These are phyloP conservation scores for Talaromyces islandicus DNA, from an alignment of 2,329 filamentous ascomycete species.

Conservation along the genomic window DNA sequence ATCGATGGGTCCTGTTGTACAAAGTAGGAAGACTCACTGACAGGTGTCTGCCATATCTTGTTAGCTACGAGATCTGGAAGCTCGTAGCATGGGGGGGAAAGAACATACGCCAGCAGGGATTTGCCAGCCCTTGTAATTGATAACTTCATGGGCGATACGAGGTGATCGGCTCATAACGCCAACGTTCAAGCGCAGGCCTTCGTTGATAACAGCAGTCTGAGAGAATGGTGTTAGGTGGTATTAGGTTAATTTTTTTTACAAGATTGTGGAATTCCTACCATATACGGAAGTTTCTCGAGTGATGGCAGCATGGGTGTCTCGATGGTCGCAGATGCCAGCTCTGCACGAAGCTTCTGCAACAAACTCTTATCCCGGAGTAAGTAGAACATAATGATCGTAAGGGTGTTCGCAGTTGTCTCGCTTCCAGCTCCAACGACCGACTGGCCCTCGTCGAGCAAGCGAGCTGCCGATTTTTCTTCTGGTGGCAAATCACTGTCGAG, in stretches of 20 bases:
- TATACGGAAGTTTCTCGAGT: conserved; percentile 37
- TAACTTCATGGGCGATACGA: conserved; percentile 21
- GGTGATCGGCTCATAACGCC: conserved; percentile 25
- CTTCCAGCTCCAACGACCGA: conserved; percentile 27
- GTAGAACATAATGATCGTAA: conserved; percentile 27
- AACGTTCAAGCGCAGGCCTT: conserved; percentile 26
- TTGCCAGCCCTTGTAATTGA: conserved; percentile 25
- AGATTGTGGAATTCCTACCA: conserved; percentile 12
- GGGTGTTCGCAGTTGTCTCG: conserved; percentile 27
- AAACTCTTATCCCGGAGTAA: conserved; percentile 18
- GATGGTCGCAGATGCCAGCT: conserved; percentile 20
- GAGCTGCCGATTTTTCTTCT: conserved; percentile 30
- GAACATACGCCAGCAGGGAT: conserved; percentile 21
- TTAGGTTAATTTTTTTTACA: not conserved
- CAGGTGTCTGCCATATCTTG: conserved; percentile 18
- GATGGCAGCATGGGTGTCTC: conserved; percentile 20
- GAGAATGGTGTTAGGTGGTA: not conserved
- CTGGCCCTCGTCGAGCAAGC: conserved; percentile 26
- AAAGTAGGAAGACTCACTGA: conserved; percentile 33
- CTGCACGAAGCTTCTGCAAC: conserved; percentile 18
- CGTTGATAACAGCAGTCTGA: conserved; percentile 26
- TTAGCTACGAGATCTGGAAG: not conserved
- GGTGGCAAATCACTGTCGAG: conserved; percentile 25
- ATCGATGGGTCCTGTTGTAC: conserved; percentile 31
- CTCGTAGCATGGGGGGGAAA: not conserved